Evolutionary conservation across 208 protist genomes (phyloP), one percentile per base, ranked within the genome.

Genomic region (Wallacemonas sp.): DNA sequence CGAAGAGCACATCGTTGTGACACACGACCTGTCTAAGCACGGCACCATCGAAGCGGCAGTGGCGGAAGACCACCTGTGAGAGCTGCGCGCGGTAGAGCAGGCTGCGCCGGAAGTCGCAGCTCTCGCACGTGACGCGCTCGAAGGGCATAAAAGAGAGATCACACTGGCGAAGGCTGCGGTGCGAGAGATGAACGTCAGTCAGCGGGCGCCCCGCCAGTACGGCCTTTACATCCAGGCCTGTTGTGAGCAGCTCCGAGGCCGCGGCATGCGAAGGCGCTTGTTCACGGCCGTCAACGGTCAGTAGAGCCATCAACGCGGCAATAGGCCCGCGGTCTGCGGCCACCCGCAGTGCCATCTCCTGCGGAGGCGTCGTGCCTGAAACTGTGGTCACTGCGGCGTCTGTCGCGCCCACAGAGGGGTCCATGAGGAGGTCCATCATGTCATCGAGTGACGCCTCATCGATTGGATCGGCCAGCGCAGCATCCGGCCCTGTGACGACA

Each of bases 211-310:
- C 74, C 0, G 42, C n/a, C 22, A 94, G 36, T 33, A 94, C 36
- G 22, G 84, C 84, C 71, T 89, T 90, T 45, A 87, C 62, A 57
- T 94, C 88, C 5, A 79, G 61, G 5, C 88, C 88, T 1, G 73
- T 54, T 25, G 89, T 69, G 16, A 94, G 61, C 42, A 88, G 61
- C 42, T 84, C 72, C 2, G 75, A 64, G 0, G 54, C 61, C 49
- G 46, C 16, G 25, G 66, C 61, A 28, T 32, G 65, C 29, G 54
- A 14, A 8, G 46, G 41, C 25, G 10, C 3, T 8, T 28, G 52
- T 25, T 26, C 28, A 5, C 28, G 7, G n/a, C 22, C 31, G 29
- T 18, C 20, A 4, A 8, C 32, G 14, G 52, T n/a, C 5, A 59
- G n/a, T 4, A 59, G n/a, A 26, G 52, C 7, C 16, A 59, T 2